Base-by-base conservation (phyloP, 2,329 filamentous ascomycete genomes). In the Aspergillus glaucus region DNA sequence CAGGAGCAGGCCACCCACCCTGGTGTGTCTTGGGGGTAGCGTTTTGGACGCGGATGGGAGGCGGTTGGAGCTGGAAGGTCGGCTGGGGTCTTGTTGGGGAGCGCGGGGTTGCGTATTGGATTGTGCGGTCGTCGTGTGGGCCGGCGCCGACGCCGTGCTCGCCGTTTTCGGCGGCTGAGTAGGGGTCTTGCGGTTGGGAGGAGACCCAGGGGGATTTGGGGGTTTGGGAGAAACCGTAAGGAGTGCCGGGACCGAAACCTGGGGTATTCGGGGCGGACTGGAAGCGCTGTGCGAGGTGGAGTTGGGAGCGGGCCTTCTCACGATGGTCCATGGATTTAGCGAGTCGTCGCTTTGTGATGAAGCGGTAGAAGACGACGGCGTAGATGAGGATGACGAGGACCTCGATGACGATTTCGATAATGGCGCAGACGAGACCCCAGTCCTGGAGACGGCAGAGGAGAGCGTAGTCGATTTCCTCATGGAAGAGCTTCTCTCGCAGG, bases 241-340 rank as follows among this genome's bases (percentile, higher is more conserved):
- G 15, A 5, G 19, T 19, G 9, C 37, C 37, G 3, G 34, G 34
- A 12, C 9, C 34, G 66, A 94, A 90, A 56, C 90, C 90, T 10
- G 92, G 92, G 0, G 92, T 96, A 77, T 96, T 96, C 59, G 92
- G 92, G 4, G 90, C 91, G 22, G 90, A 95, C 74, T 97, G 91
- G 17, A 82, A 76, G 58, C 85, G 85, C 68, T 89, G 86, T 47
- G 86, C 90, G 55, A 97, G 88, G 76, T 97, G 97, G 55, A 98
- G 82, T 68, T 97, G 91, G 53, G 88, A 92, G 54, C 93, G 87
- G 56, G 93, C 93, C 65, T 88, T 87, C 78, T 98, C 93, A 61
- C 93, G 89, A 66, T 87, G 78, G 67, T 95, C 87, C 93, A 98
- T 98, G 55, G 90, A 91, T 79, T 96, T 97, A 72, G 87, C 85